Evolutionary conservation across 371 early-diverging fungal genomes (phyloP), one percentile per base, ranked within the genome.

Genomic region (Syncephalastrum monosporum): DNA sequence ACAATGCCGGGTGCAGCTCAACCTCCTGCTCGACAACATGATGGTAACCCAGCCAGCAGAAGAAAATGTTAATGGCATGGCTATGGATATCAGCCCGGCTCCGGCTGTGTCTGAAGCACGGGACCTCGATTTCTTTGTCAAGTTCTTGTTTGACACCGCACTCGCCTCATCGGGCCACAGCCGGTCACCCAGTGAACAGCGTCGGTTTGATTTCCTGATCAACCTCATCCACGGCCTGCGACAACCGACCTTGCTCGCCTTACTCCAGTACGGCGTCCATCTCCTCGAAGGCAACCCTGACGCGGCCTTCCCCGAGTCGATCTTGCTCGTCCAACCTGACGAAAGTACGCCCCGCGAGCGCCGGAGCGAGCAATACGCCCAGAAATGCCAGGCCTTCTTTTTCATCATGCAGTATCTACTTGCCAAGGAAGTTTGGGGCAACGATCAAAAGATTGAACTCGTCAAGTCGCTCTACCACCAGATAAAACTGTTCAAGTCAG

Each of bases 1-100:
- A 12, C 77, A 81, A 16, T 81, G 82, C 54, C 79, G 82, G 41
- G 82, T 84, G 5, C 82, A 84, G 47, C 65, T 84, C 43, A 82
- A 81, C 63, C 53, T 84, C 13, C 54, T 84, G 43, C 58, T 84
- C 33, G 82, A 84, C 33, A 79, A 71, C 50, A 82, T 82, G 17
- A 71, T 82, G 56, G 59, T 82, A 23, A 71, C 61, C 0, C 51
- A 51, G 27, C 25, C 38, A 51, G 15, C 51, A 38, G 38, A 51
- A 29, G 51, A 51, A 13, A 51, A n/a, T 38, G 33, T 13, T 8
- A 38, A 60, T 46, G 41, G 50, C 27, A 42, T 57, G 50, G 50
- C 43, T 4, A 60, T 63, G 57, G 59, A 65, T 49, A 19, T 56
- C 8, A 60, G 56, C 19, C 58, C 56, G 24, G 56, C 65, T 12